Conservation (phyloP, 495 filamentous ascomycete species). For the Gamarada debralockiae region DNA sequence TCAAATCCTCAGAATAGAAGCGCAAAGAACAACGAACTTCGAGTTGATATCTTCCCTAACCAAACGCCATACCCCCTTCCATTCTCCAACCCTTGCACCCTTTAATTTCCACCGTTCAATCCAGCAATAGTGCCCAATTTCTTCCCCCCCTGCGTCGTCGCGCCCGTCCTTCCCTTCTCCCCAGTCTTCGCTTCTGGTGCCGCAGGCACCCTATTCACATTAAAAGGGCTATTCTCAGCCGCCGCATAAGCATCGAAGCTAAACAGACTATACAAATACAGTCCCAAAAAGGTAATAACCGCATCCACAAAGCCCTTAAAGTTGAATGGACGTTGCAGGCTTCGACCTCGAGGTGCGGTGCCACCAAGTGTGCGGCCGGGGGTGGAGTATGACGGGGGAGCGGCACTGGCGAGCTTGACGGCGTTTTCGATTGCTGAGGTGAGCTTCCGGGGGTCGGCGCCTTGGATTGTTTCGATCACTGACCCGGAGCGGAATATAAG, state of each 20-base stretch:
- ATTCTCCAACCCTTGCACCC: neutral
- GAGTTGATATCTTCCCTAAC: too few relatives aligned
- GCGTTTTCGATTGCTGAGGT: constrained; percentile 74
- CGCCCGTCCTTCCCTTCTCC: constrained; percentile 18
- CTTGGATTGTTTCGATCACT: constrained; percentile 67
- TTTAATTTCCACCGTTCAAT: constrained; percentile 18
- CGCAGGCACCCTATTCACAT: constrained; percentile 39
- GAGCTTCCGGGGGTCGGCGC: constrained; percentile 72
- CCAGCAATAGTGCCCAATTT: constrained; percentile 27
- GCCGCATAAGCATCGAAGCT: constrained; percentile 58
- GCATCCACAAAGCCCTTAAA: constrained; percentile 41
- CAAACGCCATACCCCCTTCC: too few relatives aligned
- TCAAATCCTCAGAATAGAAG: too few relatives aligned
- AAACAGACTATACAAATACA: constrained; percentile 53
- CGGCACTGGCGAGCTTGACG: constrained; percentile 47
- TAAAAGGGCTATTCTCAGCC: constrained; percentile 61
- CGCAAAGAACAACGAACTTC: too few relatives aligned
- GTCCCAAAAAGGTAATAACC: constrained; percentile 51
- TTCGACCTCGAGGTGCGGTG: constrained; percentile 25
- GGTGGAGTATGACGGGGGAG: constrained; percentile 31
- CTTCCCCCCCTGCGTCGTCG: constrained; percentile 22
- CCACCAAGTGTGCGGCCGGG: constrained; percentile 41
- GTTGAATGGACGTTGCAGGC: constrained; percentile 28
- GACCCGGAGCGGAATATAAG: constrained; percentile 73
- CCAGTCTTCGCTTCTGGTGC: constrained; percentile 8